A percentile compares a stretch with the other conserved stretches of the same genome.
Evolutionary conservation across 352 stramenopile species (phyloP).

Genomic region (Globisporangium spinosum): DNA sequence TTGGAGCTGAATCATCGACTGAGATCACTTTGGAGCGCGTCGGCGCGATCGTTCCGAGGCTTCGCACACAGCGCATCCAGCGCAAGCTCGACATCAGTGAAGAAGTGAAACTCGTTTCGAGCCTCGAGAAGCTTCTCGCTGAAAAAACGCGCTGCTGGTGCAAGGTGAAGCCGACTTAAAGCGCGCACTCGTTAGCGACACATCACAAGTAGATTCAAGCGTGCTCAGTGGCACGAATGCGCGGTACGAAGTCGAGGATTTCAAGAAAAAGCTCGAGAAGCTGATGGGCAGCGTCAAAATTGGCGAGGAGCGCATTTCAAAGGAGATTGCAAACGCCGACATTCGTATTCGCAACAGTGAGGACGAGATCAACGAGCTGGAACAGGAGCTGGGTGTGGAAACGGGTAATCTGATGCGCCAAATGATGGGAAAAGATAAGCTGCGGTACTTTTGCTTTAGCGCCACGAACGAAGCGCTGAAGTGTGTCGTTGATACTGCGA

Average conservation of each 20-base stretch:
- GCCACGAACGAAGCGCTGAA: conserved; percentile 64
- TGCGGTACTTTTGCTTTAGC: conserved; percentile 78
- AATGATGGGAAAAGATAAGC: conserved; percentile 50
- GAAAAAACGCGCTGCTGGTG: conserved; percentile 49
- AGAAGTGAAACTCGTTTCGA: conserved; percentile 46
- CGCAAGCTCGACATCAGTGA: conserved; percentile 53
- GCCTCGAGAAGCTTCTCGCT: conserved; percentile 45
- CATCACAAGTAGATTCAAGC: conserved; percentile 56
- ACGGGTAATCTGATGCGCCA: conserved; percentile 73
- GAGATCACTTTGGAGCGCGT: conserved; percentile 64
- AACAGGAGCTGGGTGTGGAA: conserved; percentile 62
- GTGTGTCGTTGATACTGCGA: conserved; percentile 69
- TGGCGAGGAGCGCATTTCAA: conserved; percentile 49
- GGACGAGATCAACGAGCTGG: conserved; percentile 64
- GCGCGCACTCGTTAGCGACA: conserved; percentile 58
- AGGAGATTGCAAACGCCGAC: conserved; percentile 58
- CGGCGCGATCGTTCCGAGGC: conserved; percentile 50
- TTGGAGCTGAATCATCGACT: conserved; percentile 56
- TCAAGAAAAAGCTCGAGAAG: conserved; percentile 72
- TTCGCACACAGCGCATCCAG: conserved; percentile 57
- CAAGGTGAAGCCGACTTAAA: conserved; percentile 68
- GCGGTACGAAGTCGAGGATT: conserved; percentile 72
- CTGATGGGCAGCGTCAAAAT: conserved; percentile 60
- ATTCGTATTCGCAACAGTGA: conserved; percentile 64
- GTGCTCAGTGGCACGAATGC: conserved; percentile 54